These are phyloP conservation scores for Mycena metata DNA, from an alignment of 768 basidiomycete genomes.

Conservation along the genomic window DNA sequence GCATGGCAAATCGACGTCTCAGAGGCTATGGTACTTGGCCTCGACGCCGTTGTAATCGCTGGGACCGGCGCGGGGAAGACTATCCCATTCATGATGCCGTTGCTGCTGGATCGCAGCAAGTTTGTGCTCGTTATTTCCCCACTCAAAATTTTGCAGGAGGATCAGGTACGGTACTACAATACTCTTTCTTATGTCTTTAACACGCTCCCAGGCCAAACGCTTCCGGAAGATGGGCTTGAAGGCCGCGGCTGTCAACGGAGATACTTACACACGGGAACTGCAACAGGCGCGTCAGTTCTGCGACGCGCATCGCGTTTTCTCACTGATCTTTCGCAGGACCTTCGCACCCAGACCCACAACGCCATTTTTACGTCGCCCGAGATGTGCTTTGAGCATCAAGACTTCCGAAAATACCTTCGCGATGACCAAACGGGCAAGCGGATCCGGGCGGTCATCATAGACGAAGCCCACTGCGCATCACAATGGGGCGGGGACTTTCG, in stretches of 20 bases:
- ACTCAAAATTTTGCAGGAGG: constrained; percentile 52
- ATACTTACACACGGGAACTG: constrained; percentile 47
- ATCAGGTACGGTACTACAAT: constrained; percentile 46
- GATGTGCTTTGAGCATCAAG: constrained; percentile 52
- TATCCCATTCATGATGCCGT: constrained; percentile 52
- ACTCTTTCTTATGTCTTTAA: background rate
- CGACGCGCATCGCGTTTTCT: background rate
- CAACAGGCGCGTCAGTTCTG: constrained; percentile 43
- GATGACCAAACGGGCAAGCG: background rate
- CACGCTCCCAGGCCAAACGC: constrained; percentile 37
- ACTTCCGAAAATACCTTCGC: constrained; percentile 44
- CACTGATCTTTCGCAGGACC: constrained; percentile 39
- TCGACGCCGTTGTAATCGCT: constrained; percentile 52
- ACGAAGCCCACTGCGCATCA: constrained; percentile 56
- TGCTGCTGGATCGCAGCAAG: constrained; percentile 42
- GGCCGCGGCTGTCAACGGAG: constrained; percentile 52
- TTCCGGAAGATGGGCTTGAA: constrained; percentile 47
- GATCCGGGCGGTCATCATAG: constrained; percentile 49
- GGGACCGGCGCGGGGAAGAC: constrained; percentile 56
- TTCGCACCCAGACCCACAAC: constrained; percentile 39
- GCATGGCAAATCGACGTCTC: constrained; percentile 56
- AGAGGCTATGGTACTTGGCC: constrained; percentile 50
- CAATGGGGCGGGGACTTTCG: constrained; percentile 55
- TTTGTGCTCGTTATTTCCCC: constrained; percentile 52
- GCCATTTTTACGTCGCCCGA: constrained; percentile 55